phyloP scores from a whole-genome alignment of 73 alveolate species.

The Tetrahymena borealis region DNA sequence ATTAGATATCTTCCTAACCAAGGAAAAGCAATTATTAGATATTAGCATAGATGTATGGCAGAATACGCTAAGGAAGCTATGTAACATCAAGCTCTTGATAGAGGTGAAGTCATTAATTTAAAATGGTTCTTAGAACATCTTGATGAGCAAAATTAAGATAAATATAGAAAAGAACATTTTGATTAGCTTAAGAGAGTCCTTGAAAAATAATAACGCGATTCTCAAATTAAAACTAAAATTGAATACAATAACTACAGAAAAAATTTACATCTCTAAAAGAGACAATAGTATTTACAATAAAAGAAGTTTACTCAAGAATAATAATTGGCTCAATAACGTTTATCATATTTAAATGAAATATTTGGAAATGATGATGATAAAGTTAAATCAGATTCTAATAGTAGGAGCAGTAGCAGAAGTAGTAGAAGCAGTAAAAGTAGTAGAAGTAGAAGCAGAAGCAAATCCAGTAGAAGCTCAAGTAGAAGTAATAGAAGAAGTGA shows the following conservation, averaged over 20 bases:
- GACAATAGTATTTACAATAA: not conserved
- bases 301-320: not conserved
- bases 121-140: constrained; percentile 94
- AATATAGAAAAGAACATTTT: constrained; percentile 5
- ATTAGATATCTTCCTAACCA: constrained; percentile 78
- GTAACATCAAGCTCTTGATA: constrained; percentile 83
- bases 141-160: constrained; percentile 9
- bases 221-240: not conserved
- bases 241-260: not conserved
- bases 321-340: not conserved
- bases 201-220: not conserved
- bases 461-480: constrained; percentile 22
- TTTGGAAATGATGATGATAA: not conserved
- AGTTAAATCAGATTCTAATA: not conserved
- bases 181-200: not conserved
- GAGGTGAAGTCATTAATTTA: constrained; percentile 85
- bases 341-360: not conserved
- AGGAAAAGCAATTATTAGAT: constrained; percentile 89
- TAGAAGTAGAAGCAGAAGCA: constrained; percentile 21
- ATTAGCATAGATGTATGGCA: constrained; percentile 92
- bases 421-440: not conserved
- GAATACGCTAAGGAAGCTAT: constrained; percentile 99
- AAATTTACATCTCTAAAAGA: not conserved
- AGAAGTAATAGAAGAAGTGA: constrained; percentile 10
- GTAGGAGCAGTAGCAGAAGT: not conserved